phyloP scores from a whole-genome alignment of 2,329 filamentous ascomycete species.

The Aspergillus spinulosporus region DNA sequence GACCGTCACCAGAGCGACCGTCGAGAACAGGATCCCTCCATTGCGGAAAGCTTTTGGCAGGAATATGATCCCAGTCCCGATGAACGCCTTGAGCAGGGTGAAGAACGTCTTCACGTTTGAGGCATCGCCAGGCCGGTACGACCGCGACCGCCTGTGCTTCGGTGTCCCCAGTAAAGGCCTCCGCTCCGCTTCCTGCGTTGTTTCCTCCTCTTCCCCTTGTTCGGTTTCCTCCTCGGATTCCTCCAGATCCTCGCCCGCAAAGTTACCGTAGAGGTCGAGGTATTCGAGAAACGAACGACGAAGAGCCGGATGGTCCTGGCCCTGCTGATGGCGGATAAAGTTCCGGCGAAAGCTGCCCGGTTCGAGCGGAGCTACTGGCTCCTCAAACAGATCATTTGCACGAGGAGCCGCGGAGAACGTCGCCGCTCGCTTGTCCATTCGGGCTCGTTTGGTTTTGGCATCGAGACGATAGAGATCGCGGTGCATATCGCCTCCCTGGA shows the following conservation, averaged over 20 bases:
- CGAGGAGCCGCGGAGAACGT: slow-evolving; percentile 62
- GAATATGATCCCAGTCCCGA: slow-evolving; percentile 81
- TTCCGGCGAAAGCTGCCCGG: slow-evolving; percentile 58
- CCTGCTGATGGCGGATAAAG: slow-evolving; percentile 46
- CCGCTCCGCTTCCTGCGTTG: slow-evolving; percentile 47
- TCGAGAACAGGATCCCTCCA: slow-evolving; percentile 73
- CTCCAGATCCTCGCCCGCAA: slow-evolving; percentile 69
- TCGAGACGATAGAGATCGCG: slow-evolving; percentile 75
- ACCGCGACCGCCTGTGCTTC: slow-evolving; percentile 55
- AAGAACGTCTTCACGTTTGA: slow-evolving; percentile 72
- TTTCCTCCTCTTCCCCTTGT: slow-evolving; percentile 49
- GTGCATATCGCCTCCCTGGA: slow-evolving; percentile 77
- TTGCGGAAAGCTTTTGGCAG: slow-evolving; percentile 77
- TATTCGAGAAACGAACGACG: slow-evolving; percentile 65
- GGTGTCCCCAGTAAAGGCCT: slow-evolving; percentile 61
- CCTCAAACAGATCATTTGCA: slow-evolving; percentile 27
- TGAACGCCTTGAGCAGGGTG: slow-evolving; percentile 74
- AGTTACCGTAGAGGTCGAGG: slow-evolving; percentile 72
- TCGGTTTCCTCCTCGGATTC: slow-evolving; percentile 58
- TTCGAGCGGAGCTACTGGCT: slow-evolving; percentile 48
- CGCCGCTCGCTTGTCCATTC: slow-evolving; percentile 58
- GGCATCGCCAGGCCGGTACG: slow-evolving; percentile 59
- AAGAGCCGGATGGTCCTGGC: slow-evolving; percentile 17
- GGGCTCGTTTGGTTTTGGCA: slow-evolving; percentile 50
- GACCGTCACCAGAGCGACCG: slow-evolving; percentile 65